phyloP scores from a whole-genome alignment of 2,329 filamentous ascomycete genomes.

The Cercospora zeina region DNA sequence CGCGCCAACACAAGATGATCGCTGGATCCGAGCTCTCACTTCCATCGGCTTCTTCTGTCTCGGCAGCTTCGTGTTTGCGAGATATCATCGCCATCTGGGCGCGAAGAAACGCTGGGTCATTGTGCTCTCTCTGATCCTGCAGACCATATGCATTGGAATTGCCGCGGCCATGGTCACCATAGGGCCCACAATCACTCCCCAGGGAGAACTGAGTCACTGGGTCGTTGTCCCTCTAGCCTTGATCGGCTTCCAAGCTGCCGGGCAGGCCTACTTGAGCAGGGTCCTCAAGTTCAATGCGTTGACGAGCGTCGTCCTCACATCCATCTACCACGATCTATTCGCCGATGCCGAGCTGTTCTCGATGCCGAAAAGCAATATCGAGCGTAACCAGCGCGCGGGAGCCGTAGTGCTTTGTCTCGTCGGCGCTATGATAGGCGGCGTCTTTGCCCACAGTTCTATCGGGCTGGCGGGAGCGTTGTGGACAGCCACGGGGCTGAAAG shows the following conservation, averaged over 20 bases:
- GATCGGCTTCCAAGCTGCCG: slow-evolving; percentile 74
- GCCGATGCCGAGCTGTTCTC: slow-evolving; percentile 60
- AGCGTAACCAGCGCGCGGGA: slow-evolving; percentile 55
- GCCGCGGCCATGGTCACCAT: slow-evolving; percentile 48
- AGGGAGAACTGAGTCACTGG: slow-evolving; percentile 30
- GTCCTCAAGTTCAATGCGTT: slow-evolving; percentile 68
- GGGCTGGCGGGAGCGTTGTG: slow-evolving; percentile 56
- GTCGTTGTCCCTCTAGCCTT: slow-evolving; percentile 67
- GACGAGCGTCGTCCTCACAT: slow-evolving; percentile 77
- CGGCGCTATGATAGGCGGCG: slow-evolving; percentile 57
- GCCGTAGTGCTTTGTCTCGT: slow-evolving; percentile 55
- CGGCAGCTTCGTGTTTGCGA: slow-evolving; percentile 70
- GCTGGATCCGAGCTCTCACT: slow-evolving; percentile 71
- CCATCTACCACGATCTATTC: slow-evolving; percentile 78
- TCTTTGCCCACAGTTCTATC: slow-evolving; percentile 54
- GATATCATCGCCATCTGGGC: slow-evolving; percentile 65
- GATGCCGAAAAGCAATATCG: slow-evolving; percentile 47
- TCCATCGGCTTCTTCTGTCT: slow-evolving; percentile 71
- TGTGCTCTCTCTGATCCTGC: slow-evolving; percentile 47
- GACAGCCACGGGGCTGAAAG: slow-evolving; percentile 48
- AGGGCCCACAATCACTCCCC: slow-evolving; percentile 30
- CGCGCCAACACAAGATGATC: slow-evolving; percentile 48
- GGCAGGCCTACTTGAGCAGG: slow-evolving; percentile 73
- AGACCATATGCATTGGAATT: slow-evolving; percentile 46
- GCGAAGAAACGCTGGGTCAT: slow-evolving; percentile 66